phyloP scores from a whole-genome alignment of 192 early-diverging fungal species.

The Umbelopsis vinacea region DNA sequence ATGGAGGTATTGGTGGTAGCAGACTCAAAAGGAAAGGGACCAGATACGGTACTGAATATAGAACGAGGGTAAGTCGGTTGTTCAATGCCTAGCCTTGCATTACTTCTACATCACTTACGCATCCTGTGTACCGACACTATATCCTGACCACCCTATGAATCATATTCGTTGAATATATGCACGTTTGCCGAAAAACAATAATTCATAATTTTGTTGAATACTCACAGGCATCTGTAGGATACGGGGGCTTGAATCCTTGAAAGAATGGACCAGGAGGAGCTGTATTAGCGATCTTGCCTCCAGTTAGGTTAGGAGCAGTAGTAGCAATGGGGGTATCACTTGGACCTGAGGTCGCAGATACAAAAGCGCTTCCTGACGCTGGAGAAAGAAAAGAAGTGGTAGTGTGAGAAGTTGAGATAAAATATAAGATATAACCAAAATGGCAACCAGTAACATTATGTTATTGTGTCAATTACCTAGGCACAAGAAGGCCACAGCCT shows the following conservation, averaged over 20 bases:
- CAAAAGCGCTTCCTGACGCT: neutral
- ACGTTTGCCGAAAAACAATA: neutral
- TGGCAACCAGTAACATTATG: no score
- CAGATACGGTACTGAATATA: neutral
- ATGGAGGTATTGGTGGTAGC: constrained; percentile 2
- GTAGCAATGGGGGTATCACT: constrained; percentile 18
- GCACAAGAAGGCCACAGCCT: no score
- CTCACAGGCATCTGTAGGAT: constrained; percentile 20
- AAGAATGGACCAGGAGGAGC: constrained; percentile 24
- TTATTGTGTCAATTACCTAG: no score
- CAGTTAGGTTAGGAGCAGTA: constrained; percentile 14
- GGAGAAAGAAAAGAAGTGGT: neutral
- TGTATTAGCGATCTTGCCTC: constrained; percentile 3
- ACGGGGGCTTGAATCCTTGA: neutral
- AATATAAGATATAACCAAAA: no score
- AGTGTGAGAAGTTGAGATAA: neutral
- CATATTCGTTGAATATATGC: neutral
- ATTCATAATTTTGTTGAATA: no score
- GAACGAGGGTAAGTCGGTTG: neutral
- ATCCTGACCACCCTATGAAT: constrained; percentile 17
- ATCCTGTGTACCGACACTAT: constrained; percentile 16
- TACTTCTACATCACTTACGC: neutral
- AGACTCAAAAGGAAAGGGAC: constrained; percentile 21
- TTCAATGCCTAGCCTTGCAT: neutral
- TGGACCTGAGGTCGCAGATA: neutral